Evolutionary conservation across 768 basidiomycete species (phyloP).

Genomic region (Leccinum sublutescens): DNA sequence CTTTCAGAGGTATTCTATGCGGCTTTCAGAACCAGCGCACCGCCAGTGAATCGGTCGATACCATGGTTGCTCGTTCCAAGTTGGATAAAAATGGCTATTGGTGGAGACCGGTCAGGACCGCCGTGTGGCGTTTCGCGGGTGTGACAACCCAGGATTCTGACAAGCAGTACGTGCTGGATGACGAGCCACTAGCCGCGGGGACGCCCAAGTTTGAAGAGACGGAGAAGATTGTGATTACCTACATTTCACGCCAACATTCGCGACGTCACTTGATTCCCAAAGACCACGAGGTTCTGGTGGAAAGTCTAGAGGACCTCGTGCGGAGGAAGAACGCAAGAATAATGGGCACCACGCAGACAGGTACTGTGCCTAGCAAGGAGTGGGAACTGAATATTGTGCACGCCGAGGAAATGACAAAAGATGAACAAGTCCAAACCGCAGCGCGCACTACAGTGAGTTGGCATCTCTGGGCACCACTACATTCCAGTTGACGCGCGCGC

Average conservation of each 20-base stretch:
- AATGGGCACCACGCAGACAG: slow-evolving; percentile 1
- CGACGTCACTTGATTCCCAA: slow-evolving; percentile 49
- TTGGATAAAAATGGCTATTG: slow-evolving; percentile 45
- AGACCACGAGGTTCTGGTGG: slow-evolving; percentile 56
- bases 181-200: background rate
- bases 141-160: slow-evolving; percentile 31
- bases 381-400: slow-evolving; percentile 65
- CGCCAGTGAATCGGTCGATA: slow-evolving; percentile 64
- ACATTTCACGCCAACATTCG: slow-evolving; percentile 66
- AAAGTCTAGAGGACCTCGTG: slow-evolving; percentile 50
- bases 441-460: slow-evolving; percentile 67
- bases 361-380: slow-evolving; percentile 15
- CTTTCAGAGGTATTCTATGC: slow-evolving; percentile 64
- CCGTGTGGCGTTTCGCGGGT: slow-evolving; percentile 68
- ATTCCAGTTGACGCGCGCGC: background rate
- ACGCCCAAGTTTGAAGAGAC: slow-evolving; percentile 37
- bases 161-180: background rate
- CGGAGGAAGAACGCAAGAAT: slow-evolving; percentile 32
- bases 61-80: slow-evolving; percentile 42
- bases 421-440: slow-evolving; percentile 67
- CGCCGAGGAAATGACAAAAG: slow-evolving; percentile 67
- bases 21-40: slow-evolving; percentile 67
- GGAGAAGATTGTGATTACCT: slow-evolving; percentile 62
- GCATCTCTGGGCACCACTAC: background rate
- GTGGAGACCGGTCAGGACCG: slow-evolving; percentile 75